phyloP scores from a whole-genome alignment of 352 stramenopile species.

The Hyaloperonospora brassicae region DNA sequence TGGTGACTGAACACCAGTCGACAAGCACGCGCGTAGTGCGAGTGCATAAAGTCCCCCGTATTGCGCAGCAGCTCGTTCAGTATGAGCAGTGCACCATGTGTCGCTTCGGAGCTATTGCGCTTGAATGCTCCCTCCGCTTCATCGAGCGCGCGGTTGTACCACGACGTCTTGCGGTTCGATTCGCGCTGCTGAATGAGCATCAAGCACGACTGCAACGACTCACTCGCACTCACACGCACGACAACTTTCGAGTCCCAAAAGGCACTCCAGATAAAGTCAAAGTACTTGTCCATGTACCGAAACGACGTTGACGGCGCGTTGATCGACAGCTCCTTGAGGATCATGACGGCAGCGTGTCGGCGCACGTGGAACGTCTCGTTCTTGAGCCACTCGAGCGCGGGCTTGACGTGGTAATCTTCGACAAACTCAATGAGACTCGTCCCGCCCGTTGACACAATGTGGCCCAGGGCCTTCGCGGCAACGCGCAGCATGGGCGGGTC shows the following conservation, averaged over 20 bases:
- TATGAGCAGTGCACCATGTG: slow-evolving; percentile 76
- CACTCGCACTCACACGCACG: slow-evolving; percentile 69
- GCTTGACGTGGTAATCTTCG: slow-evolving; percentile 84
- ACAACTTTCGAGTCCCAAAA: slow-evolving; percentile 81
- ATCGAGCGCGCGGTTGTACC: slow-evolving; percentile 73
- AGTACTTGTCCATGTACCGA: slow-evolving; percentile 85
- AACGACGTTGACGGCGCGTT: slow-evolving; percentile 83
- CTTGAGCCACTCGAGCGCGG: slow-evolving; percentile 82
- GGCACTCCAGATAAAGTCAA: slow-evolving; percentile 86
- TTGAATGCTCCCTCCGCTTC: slow-evolving; percentile 68
- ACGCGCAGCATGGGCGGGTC: slow-evolving; percentile 67
- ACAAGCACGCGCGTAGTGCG: slow-evolving; percentile 67
- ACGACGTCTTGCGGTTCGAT: slow-evolving; percentile 75
- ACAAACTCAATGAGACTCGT: slow-evolving; percentile 86
- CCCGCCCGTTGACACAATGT: slow-evolving; percentile 80
- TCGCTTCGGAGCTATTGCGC: slow-evolving; percentile 68
- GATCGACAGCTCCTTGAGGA: slow-evolving; percentile 79
- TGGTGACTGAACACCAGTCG: slow-evolving; percentile 67
- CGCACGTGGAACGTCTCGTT: slow-evolving; percentile 86
- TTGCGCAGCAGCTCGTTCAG: slow-evolving; percentile 83
- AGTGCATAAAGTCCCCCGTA: slow-evolving; percentile 85
- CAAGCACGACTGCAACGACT: slow-evolving; percentile 80
- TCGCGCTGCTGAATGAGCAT: slow-evolving; percentile 85
- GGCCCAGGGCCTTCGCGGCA: slow-evolving; percentile 71
- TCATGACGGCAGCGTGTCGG: slow-evolving; percentile 78